Conservation (phyloP, 257 asterid genomes). For the Solanum phureja region DNA sequence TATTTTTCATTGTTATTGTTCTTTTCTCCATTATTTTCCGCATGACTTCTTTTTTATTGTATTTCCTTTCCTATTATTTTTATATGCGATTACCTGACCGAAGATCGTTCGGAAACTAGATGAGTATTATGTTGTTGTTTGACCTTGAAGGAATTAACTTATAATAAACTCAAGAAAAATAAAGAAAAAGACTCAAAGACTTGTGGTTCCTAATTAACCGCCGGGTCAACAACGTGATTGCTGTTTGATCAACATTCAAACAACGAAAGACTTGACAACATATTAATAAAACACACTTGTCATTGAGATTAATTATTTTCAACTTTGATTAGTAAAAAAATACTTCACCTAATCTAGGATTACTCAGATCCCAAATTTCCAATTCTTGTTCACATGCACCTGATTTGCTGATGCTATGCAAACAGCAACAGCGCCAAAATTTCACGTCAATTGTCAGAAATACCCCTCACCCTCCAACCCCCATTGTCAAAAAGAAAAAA, state of each 20-base stretch:
- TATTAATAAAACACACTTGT: neutral
- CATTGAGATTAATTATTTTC: neutral
- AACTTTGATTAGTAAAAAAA: neutral
- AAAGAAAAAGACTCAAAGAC: neutral
- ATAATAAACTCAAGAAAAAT: neutral
- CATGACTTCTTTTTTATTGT: too few species aligned
- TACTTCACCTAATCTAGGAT: neutral
- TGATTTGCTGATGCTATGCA: neutral
- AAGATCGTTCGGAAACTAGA: too few species aligned
- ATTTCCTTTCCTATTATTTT: too few species aligned
- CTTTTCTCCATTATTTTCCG: too few species aligned
- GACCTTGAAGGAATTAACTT: neutral
- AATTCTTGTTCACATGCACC: neutral
- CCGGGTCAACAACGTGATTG: slow-evolving; percentile 6
- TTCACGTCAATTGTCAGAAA: neutral
- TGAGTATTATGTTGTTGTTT: neutral
- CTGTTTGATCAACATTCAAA: neutral
- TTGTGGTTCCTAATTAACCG: neutral
- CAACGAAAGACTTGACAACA: neutral
- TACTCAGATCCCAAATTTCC: neutral
- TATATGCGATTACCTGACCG: too few species aligned
- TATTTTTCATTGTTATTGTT: too few species aligned
- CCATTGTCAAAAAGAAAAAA: neutral
- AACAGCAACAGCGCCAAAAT: neutral
- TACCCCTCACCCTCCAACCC: neutral